Conservation (phyloP, 352 stramenopile genomes). For the Pythium grandisporangium region DNA sequence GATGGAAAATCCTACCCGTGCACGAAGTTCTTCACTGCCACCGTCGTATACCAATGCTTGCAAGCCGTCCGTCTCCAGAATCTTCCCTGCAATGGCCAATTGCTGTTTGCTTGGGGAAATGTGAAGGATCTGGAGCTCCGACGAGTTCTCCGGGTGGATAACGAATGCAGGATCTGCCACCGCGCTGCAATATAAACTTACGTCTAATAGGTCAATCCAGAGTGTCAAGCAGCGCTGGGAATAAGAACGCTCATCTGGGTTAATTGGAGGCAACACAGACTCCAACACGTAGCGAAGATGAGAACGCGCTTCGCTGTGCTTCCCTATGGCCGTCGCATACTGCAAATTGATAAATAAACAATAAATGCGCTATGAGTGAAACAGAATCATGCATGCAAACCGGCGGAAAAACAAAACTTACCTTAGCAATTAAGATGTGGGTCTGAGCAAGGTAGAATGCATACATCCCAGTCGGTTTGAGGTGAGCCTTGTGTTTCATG, state of each 20-base stretch:
- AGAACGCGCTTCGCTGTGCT: conserved; percentile 28
- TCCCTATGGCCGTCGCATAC: conserved; percentile 53
- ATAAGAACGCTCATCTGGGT: conserved; percentile 19
- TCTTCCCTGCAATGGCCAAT: conserved; percentile 34
- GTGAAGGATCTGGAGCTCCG: conserved; percentile 17
- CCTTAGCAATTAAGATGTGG: conserved; percentile 60
- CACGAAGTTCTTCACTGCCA: conserved; percentile 38
- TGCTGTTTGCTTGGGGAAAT: conserved; percentile 38
- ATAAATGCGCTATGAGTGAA: conserved; percentile 1
- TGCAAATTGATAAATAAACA: conserved; percentile 7
- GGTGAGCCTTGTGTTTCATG: conserved; percentile 23
- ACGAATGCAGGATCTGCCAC: conserved; percentile 12
- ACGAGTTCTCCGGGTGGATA: neutral
- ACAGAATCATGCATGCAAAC: neutral
- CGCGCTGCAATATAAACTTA: conserved; percentile 33
- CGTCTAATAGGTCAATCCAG: conserved; percentile 52
- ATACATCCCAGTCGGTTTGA: conserved; percentile 38
- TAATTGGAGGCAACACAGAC: conserved; percentile 30
- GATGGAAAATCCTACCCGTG: no score
- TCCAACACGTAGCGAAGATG: conserved; percentile 49
- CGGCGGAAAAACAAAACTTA: conserved; percentile 7
- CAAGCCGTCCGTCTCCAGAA: conserved; percentile 36
- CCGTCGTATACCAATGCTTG: conserved; percentile 29
- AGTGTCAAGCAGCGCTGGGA: conserved; percentile 36
- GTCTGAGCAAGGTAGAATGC: conserved; percentile 41